A percentile compares a stretch with the other conserved stretches of the same genome.
Conservation (phyloP, 768 basidiomycete genomes). For the Amanita phalloides region DNA sequence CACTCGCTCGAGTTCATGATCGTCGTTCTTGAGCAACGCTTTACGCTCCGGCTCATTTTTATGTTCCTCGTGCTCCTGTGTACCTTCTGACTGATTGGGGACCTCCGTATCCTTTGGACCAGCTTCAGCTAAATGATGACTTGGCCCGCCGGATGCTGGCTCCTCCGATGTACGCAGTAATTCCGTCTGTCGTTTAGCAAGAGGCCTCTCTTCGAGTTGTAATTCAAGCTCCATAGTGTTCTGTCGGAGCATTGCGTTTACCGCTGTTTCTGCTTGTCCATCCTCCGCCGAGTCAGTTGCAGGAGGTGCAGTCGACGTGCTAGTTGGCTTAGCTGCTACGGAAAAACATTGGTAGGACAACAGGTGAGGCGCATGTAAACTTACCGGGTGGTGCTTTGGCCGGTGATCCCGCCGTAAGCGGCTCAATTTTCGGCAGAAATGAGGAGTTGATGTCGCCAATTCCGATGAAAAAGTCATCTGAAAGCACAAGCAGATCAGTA, state of each 20-base stretch:
- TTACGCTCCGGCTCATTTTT: conserved; percentile 28
- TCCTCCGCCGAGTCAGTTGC: conserved; percentile 20
- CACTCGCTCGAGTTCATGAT: conserved; percentile 73
- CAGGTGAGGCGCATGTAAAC: conserved; percentile 1
- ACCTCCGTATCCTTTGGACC: conserved; percentile 5
- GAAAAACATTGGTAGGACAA: background rate
- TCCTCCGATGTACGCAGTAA: conserved; percentile 37
- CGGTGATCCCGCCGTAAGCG: conserved; percentile 29
- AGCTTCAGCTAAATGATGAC: background rate
- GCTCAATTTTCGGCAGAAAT: conserved; percentile 74
- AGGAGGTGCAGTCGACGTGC: conserved; percentile 10
- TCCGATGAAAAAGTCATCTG: conserved; percentile 96
- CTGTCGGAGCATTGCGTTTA: conserved; percentile 50
- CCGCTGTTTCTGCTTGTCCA: conserved; percentile 32
- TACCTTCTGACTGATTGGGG: conserved; percentile 11
- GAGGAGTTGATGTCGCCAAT: conserved; percentile 98
- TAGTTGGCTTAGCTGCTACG: conserved; percentile 3
- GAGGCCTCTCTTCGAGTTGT: conserved; percentile 75
- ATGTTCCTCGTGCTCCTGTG: conserved; percentile 8
- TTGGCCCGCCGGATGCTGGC: conserved; percentile 17
- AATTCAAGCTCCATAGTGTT: conserved; percentile 75
- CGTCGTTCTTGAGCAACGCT: conserved; percentile 81
- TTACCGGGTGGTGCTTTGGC: conserved; percentile 14
- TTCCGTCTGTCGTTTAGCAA: conserved; percentile 77
- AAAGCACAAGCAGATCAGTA: background rate